Evolutionary conservation across 345 rosid genomes (phyloP).

Genomic region (Murraya paniculata): DNA sequence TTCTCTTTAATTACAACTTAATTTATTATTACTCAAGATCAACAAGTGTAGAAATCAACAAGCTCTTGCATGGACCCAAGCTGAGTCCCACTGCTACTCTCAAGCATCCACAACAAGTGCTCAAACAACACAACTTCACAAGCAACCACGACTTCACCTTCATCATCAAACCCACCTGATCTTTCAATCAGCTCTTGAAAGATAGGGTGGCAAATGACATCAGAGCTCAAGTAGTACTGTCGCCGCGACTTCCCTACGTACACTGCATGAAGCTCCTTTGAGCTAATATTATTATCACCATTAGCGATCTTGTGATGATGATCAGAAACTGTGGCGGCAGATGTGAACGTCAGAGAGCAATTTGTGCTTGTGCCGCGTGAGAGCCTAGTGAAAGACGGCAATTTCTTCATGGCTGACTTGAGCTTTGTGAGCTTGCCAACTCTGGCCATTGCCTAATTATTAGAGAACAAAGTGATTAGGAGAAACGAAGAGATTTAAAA

Average conservation of each 20-base stretch:
- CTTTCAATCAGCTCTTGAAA: slow-evolving; percentile 71
- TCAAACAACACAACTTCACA: slow-evolving; percentile 95
- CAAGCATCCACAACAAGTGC: slow-evolving; percentile 93
- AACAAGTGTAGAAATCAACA: slow-evolving; percentile 65
- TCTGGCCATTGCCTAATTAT: slow-evolving; percentile 50
- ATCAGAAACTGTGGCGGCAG: slow-evolving; percentile 10
- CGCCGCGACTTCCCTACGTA: slow-evolving; percentile 88
- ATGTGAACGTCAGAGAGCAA: not conserved
- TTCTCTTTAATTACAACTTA: too few relatives aligned
- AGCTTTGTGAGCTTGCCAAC: slow-evolving; percentile 74
- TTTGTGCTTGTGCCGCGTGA: slow-evolving; percentile 20
- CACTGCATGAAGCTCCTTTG: slow-evolving; percentile 50
- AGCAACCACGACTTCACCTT: slow-evolving; percentile 47
- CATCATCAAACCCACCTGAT: slow-evolving; percentile 33
- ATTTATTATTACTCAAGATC: not conserved
- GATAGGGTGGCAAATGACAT: slow-evolving; percentile 68
- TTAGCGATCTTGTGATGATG: not conserved
- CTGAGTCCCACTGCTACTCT: slow-evolving; percentile 40
- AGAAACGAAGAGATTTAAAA: not conserved
- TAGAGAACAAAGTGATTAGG: not conserved
- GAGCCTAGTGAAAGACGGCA: slow-evolving; percentile 73
- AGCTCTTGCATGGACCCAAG: slow-evolving; percentile 72
- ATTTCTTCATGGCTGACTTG: slow-evolving; percentile 81
- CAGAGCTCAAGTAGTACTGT: slow-evolving; percentile 55
- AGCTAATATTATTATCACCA: not conserved